Evolutionary conservation across 441 rosid genomes (phyloP).

Genomic region (Cnidoscolus chayamansa): DNA sequence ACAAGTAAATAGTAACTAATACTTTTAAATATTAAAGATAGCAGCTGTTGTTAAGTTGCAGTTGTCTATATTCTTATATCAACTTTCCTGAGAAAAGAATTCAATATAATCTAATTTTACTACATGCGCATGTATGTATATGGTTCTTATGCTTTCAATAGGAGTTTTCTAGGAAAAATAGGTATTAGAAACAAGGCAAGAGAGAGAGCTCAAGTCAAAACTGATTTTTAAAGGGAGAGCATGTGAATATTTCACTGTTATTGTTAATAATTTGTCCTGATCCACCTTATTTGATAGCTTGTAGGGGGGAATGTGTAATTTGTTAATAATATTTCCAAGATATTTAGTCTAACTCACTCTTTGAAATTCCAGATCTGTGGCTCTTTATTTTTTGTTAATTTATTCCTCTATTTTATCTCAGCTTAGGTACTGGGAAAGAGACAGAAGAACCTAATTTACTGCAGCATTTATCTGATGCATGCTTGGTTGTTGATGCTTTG

Average conservation of each 20-base stretch:
- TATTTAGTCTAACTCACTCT: neutral
- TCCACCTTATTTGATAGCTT: neutral
- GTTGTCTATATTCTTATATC: neutral
- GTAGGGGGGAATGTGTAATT: neutral
- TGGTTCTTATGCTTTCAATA: neutral
- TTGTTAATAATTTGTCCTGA: too few species aligned
- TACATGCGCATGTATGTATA: neutral
- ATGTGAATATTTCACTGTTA: neutral
- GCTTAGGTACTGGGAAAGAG: slow-evolving; percentile 99
- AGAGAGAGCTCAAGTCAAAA: too few species aligned
- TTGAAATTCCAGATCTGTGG: too few species aligned
- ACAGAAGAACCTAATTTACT: slow-evolving; percentile 82
- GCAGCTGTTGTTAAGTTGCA: neutral
- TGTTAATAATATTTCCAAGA: neutral
- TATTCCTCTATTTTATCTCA: slow-evolving; percentile 42
- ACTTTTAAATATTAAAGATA: neutral
- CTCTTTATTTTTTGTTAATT: slow-evolving; percentile 4
- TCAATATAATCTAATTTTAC: neutral
- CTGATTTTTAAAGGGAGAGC: neutral
- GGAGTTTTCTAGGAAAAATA: neutral
- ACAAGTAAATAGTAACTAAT: neutral
- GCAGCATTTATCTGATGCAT: slow-evolving; percentile 91
- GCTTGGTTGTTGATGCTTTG: slow-evolving; percentile 95
- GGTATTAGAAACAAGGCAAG: neutral
- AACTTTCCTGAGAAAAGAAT: neutral